Conservation (phyloP, 1,284 basidiomycete genomes). For the Ustilago shanxiensis region DNA sequence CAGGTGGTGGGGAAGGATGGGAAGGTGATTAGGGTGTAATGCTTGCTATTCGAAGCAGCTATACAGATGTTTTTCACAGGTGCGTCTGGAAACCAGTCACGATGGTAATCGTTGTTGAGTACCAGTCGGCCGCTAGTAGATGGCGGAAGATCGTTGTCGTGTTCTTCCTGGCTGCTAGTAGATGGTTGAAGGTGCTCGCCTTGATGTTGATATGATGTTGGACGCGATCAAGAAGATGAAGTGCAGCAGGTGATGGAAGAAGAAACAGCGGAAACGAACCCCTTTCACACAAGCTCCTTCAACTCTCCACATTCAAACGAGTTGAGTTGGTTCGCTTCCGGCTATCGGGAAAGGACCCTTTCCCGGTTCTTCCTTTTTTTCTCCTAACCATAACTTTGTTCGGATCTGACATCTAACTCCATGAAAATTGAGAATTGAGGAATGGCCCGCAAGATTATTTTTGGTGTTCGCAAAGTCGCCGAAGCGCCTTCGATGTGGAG, state of each 20-base stretch:
- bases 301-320: conserved; percentile 7
- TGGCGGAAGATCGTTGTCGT: too few species aligned
- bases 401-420: conserved; percentile 7
- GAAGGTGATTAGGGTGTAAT: too few species aligned
- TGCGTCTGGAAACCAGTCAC: too few species aligned
- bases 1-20: too few species aligned
- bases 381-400: neutral
- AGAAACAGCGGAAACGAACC: neutral
- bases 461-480: neutral
- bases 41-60: too few species aligned
- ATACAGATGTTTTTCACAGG: too few species aligned
- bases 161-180: neutral
- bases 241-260: neutral
- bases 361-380: conserved; percentile 1
- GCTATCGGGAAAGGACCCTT: conserved; percentile 5
- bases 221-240: neutral
- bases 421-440: too few species aligned
- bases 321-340: neutral
- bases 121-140: too few species aligned
- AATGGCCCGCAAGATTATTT: neutral
- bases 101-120: too few species aligned
- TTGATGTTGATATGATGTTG: neutral
- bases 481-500: neutral
- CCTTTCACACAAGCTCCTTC: neutral
- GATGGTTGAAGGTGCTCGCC: neutral